These are phyloP conservation scores for Eucalyptus marginata DNA, from an alignment of 345 rosid genomes.

Conservation along the genomic window DNA sequence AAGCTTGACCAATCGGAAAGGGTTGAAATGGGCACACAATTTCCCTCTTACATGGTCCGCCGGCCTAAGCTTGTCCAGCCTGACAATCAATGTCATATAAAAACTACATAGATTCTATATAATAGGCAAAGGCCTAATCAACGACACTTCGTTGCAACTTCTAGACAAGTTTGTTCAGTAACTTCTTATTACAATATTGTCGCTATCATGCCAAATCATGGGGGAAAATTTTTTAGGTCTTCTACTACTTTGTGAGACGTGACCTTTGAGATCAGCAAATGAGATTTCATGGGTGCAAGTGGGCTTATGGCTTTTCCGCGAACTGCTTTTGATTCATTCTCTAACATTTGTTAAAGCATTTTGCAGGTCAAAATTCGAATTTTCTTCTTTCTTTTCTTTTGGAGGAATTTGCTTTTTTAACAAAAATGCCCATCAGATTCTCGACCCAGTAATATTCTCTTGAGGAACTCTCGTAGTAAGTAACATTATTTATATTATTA, in stretches of 20 bases:
- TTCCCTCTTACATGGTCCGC: neutral
- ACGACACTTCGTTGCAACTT: neutral
- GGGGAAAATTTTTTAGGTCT: neutral
- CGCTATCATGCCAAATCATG: too few relatives aligned
- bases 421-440: neutral
- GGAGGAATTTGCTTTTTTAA: neutral
- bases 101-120: neutral
- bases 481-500: neutral
- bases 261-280: neutral
- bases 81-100: neutral
- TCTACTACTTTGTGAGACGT: neutral
- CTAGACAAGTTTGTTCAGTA: neutral
- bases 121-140: neutral
- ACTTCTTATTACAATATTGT: neutral
- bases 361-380: neutral
- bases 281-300: neutral
- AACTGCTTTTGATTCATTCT: neutral
- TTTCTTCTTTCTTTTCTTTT: neutral
- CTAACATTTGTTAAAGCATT: neutral
- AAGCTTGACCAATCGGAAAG: fast-evolving
- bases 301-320: neutral
- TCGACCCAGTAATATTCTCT: neutral
- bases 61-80: neutral
- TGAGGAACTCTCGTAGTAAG: neutral
- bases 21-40: neutral